These are phyloP conservation scores for Coelastrella sp. DNA, from an alignment of 139 green algal species.

Conservation along the genomic window DNA sequence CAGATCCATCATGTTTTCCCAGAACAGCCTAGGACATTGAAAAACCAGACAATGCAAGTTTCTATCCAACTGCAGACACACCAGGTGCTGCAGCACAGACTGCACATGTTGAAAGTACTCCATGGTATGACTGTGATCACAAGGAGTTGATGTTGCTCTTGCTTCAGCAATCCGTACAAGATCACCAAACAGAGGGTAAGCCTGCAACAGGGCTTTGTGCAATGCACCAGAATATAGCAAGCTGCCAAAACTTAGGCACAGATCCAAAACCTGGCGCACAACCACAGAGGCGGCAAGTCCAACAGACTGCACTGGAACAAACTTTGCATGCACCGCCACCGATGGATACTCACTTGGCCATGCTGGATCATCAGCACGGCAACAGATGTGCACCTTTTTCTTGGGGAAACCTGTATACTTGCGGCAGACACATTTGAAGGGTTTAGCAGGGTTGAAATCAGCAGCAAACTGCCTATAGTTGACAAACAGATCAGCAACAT, in stretches of 20 bases:
- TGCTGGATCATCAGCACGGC: background rate
- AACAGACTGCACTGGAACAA: constrained; percentile 1
- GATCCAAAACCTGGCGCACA: background rate
- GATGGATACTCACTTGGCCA: background rate
- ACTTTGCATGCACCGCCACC: background rate
- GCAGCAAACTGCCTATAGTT: background rate
- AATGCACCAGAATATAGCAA: background rate
- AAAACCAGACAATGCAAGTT: constrained; percentile 16
- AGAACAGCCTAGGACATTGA: constrained; percentile 7
- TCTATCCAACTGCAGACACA: constrained; percentile 22
- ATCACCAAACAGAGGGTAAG: background rate
- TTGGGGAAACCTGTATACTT: background rate
- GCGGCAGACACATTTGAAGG: background rate
- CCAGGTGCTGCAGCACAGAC: background rate
- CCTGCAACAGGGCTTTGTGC: background rate
- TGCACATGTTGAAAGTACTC: constrained; percentile 6
- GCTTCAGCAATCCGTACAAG: background rate
- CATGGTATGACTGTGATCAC: background rate
- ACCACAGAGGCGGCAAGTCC: background rate
- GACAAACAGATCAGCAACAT: background rate
- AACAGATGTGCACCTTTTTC: background rate
- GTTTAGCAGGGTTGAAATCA: background rate
- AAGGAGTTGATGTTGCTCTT: background rate
- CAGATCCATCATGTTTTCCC: constrained; percentile 25
- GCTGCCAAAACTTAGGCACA: background rate